A percentile compares a stretch with the other conserved stretches of the same genome.
These are phyloP conservation scores for Ganoderma resinaceum DNA, from an alignment of 1,284 basidiomycete species.

Conservation along the genomic window DNA sequence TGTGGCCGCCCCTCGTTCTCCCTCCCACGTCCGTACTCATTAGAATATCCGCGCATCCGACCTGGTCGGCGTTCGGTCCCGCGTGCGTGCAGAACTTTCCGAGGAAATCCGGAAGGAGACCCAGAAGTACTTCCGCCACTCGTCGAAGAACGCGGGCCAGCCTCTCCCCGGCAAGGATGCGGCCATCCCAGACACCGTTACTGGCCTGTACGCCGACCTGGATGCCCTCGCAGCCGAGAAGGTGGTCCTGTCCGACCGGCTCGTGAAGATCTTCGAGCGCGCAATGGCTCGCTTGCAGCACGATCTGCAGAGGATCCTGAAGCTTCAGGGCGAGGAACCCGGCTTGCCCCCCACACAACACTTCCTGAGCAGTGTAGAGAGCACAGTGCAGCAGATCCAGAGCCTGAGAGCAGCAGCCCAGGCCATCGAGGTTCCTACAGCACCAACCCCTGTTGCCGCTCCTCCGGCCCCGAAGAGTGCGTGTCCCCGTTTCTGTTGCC, in stretches of 20 bases:
- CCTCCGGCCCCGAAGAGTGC: constrained; percentile 40
- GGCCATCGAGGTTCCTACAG: constrained; percentile 32
- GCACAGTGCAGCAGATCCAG: constrained; percentile 53
- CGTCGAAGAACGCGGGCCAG: constrained; percentile 43
- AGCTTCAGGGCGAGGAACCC: constrained; percentile 61
- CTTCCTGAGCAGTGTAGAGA: constrained; percentile 41
- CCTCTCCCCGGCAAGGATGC: constrained; percentile 43
- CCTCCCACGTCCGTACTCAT: background rate
- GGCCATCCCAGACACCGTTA: constrained; percentile 56
- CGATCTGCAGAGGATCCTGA: constrained; percentile 60
- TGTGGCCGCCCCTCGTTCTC: constrained; percentile 9
- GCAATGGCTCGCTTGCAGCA: constrained; percentile 62
- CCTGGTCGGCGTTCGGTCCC: background rate
- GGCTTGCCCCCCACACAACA: constrained; percentile 37
- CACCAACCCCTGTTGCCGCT: constrained; percentile 32
- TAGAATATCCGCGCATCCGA: background rate
- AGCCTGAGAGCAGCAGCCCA: constrained; percentile 54
- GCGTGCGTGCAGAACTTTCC: constrained; percentile 51
- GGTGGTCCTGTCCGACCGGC: constrained; percentile 56
- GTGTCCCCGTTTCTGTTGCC: constrained; percentile 17
- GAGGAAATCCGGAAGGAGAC: constrained; percentile 62
- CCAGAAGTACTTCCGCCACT: constrained; percentile 59
- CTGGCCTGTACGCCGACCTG: constrained; percentile 59
- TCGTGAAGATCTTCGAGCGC: constrained; percentile 58
- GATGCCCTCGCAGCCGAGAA: constrained; percentile 63